Base-by-base conservation (phyloP, 1,139 yeast genomes). In the Kurtzmaniella quercitrusa region DNA sequence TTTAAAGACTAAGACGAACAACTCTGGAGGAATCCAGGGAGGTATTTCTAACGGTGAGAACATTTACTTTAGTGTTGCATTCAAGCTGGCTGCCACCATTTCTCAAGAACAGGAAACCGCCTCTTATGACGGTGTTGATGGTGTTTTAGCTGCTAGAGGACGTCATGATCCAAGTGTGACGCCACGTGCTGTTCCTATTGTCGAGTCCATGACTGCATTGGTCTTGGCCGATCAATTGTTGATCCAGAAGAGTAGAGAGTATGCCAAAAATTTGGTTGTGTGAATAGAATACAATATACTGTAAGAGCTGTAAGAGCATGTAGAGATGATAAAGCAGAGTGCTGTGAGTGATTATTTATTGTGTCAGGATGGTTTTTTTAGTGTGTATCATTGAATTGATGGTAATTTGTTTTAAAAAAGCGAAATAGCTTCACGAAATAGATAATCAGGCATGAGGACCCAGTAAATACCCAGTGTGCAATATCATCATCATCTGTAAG, bases 111-210 rank as follows among this genome's bases (percentile, higher is more conserved):
- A 93, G 70, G 68, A 73, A 38, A 93, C 98, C 19, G 79, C 90
- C 29, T 79, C 93, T 40, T 93, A 91, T 68, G 91, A 85, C 25
- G 98, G 98, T 55, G 74, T 75, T 50, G 79, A 71, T 39, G 98
- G 98, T 58, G 81, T 85, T 15, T 77, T 93, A 51, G 96, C 95
- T 43, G 96, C 98, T 36, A 83, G 93, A 63, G 98, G 98, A 48
- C 85, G 98, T 74, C 98, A 93, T 60, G 98, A 93, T 63, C 98
- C 98, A 25, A 89, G 93, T 59, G 98, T 93, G 45, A 95, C 95
- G 12, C 98, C 98, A 51, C 82, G 98, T 66, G 98, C 98, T 25
- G 91, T 93, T 46, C 98, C 98, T 42, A 93, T 93, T 59, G 98
- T 93, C 39, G 98, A 93, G 70, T 89, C 98, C 39, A 93, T 93